Evolutionary conservation across 1,139 yeast genomes (phyloP).

Genomic region (Diutina mesorugosa): DNA sequence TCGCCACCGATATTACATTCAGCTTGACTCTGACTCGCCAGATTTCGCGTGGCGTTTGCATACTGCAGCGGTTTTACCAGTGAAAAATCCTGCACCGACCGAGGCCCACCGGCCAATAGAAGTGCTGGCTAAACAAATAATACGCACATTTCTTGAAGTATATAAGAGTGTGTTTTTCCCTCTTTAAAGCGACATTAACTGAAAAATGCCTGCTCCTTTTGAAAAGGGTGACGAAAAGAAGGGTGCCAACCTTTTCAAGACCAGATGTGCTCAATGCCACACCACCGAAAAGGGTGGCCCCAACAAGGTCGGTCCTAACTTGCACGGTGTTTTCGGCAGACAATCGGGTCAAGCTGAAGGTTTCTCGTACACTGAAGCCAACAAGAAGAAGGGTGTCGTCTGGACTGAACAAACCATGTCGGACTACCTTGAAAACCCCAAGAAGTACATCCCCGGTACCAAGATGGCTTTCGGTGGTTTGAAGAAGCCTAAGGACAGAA

Average conservation of each 20-base stretch:
- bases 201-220: constrained; percentile 47
- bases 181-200: neutral
- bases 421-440: constrained; percentile 97
- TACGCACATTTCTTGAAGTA: neutral
- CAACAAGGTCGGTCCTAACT: constrained; percentile 98
- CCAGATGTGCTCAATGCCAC: constrained; percentile 99
- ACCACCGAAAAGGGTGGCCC: constrained; percentile 94
- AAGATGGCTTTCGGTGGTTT: constrained; percentile 99
- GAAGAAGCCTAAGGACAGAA: constrained; percentile 98
- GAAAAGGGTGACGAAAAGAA: constrained; percentile 82
- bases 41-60: neutral
- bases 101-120: neutral
- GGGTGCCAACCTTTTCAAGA: constrained; percentile 97
- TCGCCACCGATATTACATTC: neutral
- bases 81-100: neutral
- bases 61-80: neutral
- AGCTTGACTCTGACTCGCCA: neutral
- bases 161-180: neutral
- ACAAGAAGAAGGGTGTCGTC: constrained; percentile 85
- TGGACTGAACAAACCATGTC: constrained; percentile 87
- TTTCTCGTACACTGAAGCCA: constrained; percentile 94
- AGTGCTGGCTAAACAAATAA: neutral
- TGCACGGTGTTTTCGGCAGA: constrained; percentile 91
- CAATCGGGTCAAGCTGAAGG: constrained; percentile 86
- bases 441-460: constrained; percentile 99